Evolutionary conservation across 805 yeast genomes (phyloP), one percentile per base, ranked within the genome.

Genomic region (Saturnispora zaruensis): DNA sequence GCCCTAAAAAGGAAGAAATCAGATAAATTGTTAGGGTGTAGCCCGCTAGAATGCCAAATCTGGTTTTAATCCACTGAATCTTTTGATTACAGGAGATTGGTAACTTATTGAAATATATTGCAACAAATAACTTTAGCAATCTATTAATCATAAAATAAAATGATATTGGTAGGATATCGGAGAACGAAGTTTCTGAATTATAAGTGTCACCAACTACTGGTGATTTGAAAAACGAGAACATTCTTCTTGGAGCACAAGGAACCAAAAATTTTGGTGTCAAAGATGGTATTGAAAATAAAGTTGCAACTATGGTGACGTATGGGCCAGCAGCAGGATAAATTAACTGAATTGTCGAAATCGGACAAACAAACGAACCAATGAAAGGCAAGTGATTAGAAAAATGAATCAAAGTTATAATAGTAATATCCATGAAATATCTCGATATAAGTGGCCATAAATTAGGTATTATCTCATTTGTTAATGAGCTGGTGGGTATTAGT

Each of bases 51-150:
- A 75, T 44, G 70, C 70, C 7, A 76, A 58, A 3, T 23, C 82
- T 78, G 54, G 78, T 78, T 5, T 83, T 84, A 53, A 75, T 73
- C 46, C 81, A 48, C 18, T 44, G 44, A 16, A 36, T n/a, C 5
- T 18, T 38, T 13, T 48, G 51, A 14, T 6, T n/a, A 3, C 37
- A 24, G 13, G 43, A 37, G 18, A 48, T 21, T 16, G 51, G 51
- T 13, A 48, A n/a, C 33, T 38, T 37, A 33, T 37, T 38, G 21
- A 48, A 48, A 24, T 48, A 48, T 24, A 37, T 34, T 24, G 46
- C 25, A 7, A 41, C 14, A 24, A 16, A 42, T 18, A 34, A 42
- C 8, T 42, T 7, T 11, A 42, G 3, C n/a, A 48, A 16, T 13
- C 50, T 48, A 16, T 25, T 25, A 9, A 38, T 42, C 7, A 34